Percentiles rank a stretch among this genome's conserved stretches.
phyloP scores from a whole-genome alignment of 352 stramenopile genomes.

The Globisporangium alternatum region DNA sequence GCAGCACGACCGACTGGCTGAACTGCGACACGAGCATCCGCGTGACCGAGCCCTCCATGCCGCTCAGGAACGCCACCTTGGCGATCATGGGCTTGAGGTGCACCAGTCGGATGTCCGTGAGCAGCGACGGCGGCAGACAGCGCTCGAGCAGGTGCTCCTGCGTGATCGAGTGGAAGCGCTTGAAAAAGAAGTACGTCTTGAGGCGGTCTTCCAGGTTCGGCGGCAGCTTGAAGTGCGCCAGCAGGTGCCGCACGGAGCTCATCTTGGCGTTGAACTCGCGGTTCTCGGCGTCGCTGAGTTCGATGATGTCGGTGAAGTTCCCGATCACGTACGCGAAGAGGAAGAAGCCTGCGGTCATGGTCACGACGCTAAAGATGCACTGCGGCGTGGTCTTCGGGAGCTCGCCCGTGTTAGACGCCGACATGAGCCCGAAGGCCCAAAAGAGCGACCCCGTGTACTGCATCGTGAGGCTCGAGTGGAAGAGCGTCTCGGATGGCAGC shows the following conservation, averaged over 20 bases:
- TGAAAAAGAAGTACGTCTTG: constrained; percentile 49
- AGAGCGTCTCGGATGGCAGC: constrained; percentile 24
- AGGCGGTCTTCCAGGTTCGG: constrained; percentile 28
- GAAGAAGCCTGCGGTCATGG: constrained; percentile 36
- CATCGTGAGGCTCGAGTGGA: constrained; percentile 14
- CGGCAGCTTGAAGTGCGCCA: constrained; percentile 37
- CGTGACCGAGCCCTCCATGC: constrained; percentile 38
- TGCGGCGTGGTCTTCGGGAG: constrained; percentile 26
- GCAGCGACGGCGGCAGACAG: constrained; percentile 40
- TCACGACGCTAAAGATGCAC: constrained; percentile 34
- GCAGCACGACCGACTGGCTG: constrained; percentile 32
- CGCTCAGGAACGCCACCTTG: constrained; percentile 46
- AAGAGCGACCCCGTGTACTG: constrained; percentile 36
- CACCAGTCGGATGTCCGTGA: constrained; percentile 48
- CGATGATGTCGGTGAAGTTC: constrained; percentile 41
- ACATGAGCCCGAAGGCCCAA: constrained; percentile 43
- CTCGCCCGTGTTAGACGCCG: constrained; percentile 30
- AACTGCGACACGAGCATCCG: constrained; percentile 50
- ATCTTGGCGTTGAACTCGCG: constrained; percentile 44
- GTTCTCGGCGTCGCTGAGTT: constrained; percentile 40
- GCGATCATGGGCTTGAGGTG: constrained; percentile 49
- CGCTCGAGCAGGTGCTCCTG: constrained; percentile 41
- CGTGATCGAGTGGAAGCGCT: constrained; percentile 50
- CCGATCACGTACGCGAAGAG: constrained; percentile 42
- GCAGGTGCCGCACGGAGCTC: constrained; percentile 32